Base-by-base conservation (phyloP, 1,284 basidiomycete genomes). In the Pseudozyma hubeiensis region DNA sequence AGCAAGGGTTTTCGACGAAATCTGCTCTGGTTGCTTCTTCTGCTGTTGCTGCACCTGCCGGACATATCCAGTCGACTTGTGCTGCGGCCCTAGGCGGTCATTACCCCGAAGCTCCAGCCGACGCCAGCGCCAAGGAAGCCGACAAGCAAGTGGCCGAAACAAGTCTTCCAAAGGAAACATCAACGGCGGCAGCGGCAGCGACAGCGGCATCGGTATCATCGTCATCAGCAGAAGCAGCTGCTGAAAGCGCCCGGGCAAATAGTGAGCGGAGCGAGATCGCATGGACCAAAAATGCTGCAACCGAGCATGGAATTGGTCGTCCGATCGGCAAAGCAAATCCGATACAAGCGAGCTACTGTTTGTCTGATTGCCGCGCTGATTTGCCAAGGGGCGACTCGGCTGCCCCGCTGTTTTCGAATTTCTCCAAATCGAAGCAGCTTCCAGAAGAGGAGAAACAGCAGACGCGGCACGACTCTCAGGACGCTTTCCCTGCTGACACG, bases 321-420 rank as follows among this genome's bases (percentile, higher is more conserved):
- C 51, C 66, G 65, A 68, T 68, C 65, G 60, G 65, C 65, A 54
- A 37, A 39, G 56, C 55, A 52, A 63, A 51, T 39, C 40, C 50
- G 29, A 17, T 29, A 29, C 35, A 30, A 7, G 34, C n/a, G 17
- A 31, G 33, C n/a, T 39, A 47, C 19, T 39, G 24, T 33, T 31
- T 48, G 49, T 31, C 50, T 33, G 51, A 46, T 48, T 47, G 57
- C 64, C 64, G 57, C 40, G 39, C 24, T 16, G 10, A 13, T 48
- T 46, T 35, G 34, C 19, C 46, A 19, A 24, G 24, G 24, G 43
- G 54, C 54, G 53, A 6, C 16, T 37, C 51, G 33, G 37, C 62
- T 43, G 53, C 35, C 10, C 41, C 47, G 47, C 19, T 14, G 37
- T 34, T 50, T 49, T 46, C 34, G 24, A 53, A 56, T 52, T 34